phyloP scores from a whole-genome alignment of 2,329 filamentous ascomycete genomes.

The Calonectria pauciramosa region DNA sequence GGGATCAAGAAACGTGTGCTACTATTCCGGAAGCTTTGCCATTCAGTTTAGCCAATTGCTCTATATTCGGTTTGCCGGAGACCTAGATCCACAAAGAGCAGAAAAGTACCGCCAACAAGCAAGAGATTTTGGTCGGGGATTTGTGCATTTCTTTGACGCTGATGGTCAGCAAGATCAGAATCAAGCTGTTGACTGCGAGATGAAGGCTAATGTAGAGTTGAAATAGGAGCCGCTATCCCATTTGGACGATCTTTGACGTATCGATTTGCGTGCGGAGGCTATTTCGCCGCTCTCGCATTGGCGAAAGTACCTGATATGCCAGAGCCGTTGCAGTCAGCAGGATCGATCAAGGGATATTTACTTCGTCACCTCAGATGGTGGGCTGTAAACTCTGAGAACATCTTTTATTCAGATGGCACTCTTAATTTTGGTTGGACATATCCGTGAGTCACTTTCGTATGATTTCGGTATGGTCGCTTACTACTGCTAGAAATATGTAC shows the following conservation, averaged over 20 bases:
- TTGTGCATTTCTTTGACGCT: slow-evolving; percentile 62
- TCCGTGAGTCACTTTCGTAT: slow-evolving; percentile 23
- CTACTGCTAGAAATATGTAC: slow-evolving; percentile 59
- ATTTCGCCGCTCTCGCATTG: slow-evolving; percentile 60
- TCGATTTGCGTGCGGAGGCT: slow-evolving; percentile 62
- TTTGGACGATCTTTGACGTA: slow-evolving; percentile 65
- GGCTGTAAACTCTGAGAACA: slow-evolving; percentile 49
- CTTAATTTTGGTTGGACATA: slow-evolving; percentile 58
- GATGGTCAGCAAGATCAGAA: slow-evolving; percentile 49
- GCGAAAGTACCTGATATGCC: slow-evolving; percentile 52
- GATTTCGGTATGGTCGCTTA: too few relatives aligned
- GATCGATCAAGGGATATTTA: slow-evolving; percentile 61
- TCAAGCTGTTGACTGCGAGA: too few relatives aligned
- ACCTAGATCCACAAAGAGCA: slow-evolving; percentile 54
- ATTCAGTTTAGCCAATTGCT: slow-evolving; percentile 64
- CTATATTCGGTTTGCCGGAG: slow-evolving; percentile 55
- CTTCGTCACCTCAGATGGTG: slow-evolving; percentile 66
- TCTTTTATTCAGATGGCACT: slow-evolving; percentile 63
- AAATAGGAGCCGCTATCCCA: slow-evolving; percentile 61
- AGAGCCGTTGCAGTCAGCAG: slow-evolving; percentile 51
- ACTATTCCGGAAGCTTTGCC: slow-evolving; percentile 66
- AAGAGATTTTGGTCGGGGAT: slow-evolving; percentile 53
- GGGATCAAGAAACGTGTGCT: slow-evolving; percentile 35
- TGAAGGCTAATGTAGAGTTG: neutral
- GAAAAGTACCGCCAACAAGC: slow-evolving; percentile 55